These are phyloP conservation scores for Glebionis coronaria DNA, from an alignment of 129 eudicot species.

Conservation along the genomic window DNA sequence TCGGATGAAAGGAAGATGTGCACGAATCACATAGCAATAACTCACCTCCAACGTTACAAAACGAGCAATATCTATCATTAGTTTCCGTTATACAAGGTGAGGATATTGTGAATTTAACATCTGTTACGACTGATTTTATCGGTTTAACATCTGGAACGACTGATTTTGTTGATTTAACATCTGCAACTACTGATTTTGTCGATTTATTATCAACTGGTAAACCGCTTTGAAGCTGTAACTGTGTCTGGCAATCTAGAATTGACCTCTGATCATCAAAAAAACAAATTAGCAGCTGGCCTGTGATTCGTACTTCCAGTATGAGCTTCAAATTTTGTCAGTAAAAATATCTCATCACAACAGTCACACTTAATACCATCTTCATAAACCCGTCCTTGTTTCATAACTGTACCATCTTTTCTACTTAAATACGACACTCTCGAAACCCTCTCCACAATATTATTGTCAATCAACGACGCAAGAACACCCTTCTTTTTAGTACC, in stretches of 20 bases:
- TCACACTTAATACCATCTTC: constrained; percentile 77
- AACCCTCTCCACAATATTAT: constrained; percentile 43
- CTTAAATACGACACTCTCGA: constrained; percentile 53
- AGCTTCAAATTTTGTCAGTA: constrained; percentile 53
- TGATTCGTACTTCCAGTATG: constrained; percentile 62
- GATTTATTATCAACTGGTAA: not conserved
- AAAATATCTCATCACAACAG: constrained; percentile 60
- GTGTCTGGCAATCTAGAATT: constrained; percentile 56
- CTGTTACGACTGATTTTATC: constrained; percentile 17
- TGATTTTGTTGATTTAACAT: constrained; percentile 19
- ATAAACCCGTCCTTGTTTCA: constrained; percentile 57
- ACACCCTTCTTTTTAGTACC: not conserved
- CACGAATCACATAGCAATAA: constrained; percentile 75
- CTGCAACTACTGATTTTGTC: constrained; percentile 13
- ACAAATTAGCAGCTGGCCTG: constrained; percentile 64
- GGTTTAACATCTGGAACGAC: constrained; percentile 17
- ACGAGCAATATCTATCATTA: constrained; percentile 64
- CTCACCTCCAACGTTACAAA: constrained; percentile 75
- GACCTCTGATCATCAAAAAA: constrained; percentile 73
- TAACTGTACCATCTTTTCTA: constrained; percentile 26
- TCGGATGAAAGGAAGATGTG: constrained; percentile 75
- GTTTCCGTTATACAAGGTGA: no score
- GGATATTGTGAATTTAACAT: constrained; percentile 17
- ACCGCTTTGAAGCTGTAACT: constrained; percentile 30
- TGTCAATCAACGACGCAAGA: constrained; percentile 71